A percentile compares a stretch with the other conserved stretches of the same genome.
Evolutionary conservation across 768 basidiomycete species (phyloP).

Genomic region (Mycena crocata): DNA sequence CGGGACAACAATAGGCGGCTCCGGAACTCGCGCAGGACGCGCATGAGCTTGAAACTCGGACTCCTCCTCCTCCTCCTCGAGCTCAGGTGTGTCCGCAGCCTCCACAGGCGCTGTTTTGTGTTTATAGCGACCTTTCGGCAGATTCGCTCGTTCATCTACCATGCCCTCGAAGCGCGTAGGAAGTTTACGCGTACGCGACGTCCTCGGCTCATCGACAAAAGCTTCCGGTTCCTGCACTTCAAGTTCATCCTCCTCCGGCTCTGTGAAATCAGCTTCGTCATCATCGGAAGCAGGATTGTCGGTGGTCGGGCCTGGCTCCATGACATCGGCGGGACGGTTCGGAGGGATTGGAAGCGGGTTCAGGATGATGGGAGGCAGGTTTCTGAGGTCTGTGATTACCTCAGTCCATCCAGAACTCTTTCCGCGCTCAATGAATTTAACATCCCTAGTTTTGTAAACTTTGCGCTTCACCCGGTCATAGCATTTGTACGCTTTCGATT

Average conservation of each 20-base stretch:
- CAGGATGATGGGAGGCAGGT: slow-evolving; percentile 6
- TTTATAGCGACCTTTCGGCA: slow-evolving; percentile 12
- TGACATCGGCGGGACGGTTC: not conserved
- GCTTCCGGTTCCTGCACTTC: not conserved
- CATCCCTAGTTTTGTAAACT: slow-evolving; percentile 2
- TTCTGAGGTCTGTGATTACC: not conserved
- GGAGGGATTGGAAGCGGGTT: not conserved
- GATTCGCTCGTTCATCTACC: slow-evolving; percentile 5
- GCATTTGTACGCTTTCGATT: slow-evolving; percentile 8
- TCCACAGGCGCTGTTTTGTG: not conserved
- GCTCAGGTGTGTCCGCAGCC: not conserved
- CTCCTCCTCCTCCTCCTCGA: slow-evolving; percentile 15
- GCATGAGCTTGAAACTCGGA: slow-evolving; percentile 11
- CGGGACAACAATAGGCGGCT: not conserved
- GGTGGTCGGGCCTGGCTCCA: no score
- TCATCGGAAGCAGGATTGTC: not conserved
- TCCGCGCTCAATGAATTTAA: slow-evolving; percentile 5
- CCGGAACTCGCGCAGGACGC: not conserved
- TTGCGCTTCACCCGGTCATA: not conserved
- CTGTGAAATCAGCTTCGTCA: not conserved
- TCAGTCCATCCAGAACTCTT: slow-evolving; percentile 5
- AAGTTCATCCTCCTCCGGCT: not conserved
- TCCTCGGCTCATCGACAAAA: not conserved
- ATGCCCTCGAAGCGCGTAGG: not conserved
- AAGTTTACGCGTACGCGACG: not conserved